phyloP scores from a whole-genome alignment of 768 basidiomycete species.

The Suillus hirtellus region DNA sequence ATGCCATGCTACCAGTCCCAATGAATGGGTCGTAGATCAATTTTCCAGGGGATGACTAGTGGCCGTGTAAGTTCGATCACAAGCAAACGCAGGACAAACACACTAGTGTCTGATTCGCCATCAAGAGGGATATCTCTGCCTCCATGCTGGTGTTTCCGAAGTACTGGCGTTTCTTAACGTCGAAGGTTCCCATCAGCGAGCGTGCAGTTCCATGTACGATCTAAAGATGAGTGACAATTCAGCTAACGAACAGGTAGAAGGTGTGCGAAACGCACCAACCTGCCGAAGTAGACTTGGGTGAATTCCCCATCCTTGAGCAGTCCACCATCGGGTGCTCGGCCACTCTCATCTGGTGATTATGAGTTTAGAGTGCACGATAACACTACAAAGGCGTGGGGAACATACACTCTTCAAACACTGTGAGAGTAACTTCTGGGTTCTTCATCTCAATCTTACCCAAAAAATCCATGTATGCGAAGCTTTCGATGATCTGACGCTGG shows the following conservation, averaged over 20 bases:
- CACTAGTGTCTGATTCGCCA: slow-evolving; percentile 95
- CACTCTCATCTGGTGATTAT: slow-evolving; percentile 45
- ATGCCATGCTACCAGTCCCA: slow-evolving; percentile 90
- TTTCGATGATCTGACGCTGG: slow-evolving; percentile 69
- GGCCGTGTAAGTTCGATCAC: neutral
- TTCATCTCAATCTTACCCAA: slow-evolving; percentile 82
- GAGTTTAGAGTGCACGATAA: neutral
- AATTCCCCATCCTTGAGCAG: slow-evolving; percentile 70
- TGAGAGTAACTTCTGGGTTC: slow-evolving; percentile 68
- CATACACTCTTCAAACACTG: slow-evolving; percentile 88
- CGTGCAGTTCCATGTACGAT: slow-evolving; percentile 68
- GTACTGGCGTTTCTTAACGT: slow-evolving; percentile 87
- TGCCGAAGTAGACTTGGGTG: slow-evolving; percentile 76
- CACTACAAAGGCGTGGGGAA: slow-evolving; percentile 10
- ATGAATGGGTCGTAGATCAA: slow-evolving; percentile 95
- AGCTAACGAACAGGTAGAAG: neutral
- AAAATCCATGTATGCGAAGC: slow-evolving; percentile 85
- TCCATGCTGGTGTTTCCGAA: slow-evolving; percentile 99
- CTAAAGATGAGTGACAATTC: slow-evolving; percentile 33
- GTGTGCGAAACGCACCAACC: slow-evolving; percentile 66
- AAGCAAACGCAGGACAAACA: slow-evolving; percentile 16
- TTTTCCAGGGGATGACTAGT: slow-evolving; percentile 83
- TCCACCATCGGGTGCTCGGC: slow-evolving; percentile 46
- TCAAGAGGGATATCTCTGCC: slow-evolving; percentile 89
- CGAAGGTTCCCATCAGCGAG: slow-evolving; percentile 64